phyloP scores from a whole-genome alignment of 768 basidiomycete genomes.

The Suillus spraguei region DNA sequence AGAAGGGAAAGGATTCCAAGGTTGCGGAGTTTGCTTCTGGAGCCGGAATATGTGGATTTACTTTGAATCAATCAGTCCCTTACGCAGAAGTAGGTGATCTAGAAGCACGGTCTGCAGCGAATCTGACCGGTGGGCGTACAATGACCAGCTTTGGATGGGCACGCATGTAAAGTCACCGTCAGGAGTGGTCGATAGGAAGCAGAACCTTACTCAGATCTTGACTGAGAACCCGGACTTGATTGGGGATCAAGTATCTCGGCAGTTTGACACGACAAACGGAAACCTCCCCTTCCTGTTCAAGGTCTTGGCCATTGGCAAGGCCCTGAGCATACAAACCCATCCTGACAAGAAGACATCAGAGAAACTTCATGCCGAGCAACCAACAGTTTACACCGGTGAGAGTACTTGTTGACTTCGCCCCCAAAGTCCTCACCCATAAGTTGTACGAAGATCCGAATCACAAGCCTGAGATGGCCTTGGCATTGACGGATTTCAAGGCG shows the following conservation, averaged over 20 bases:
- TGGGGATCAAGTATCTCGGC: constrained; percentile 54
- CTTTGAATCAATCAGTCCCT: constrained; percentile 67
- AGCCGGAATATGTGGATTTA: constrained; percentile 63
- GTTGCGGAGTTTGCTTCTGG: constrained; percentile 84
- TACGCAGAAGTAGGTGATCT: constrained; percentile 84
- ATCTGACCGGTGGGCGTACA: constrained; percentile 12
- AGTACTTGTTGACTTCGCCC: constrained; percentile 6
- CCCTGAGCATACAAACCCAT: constrained; percentile 90
- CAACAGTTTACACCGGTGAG: constrained; percentile 90
- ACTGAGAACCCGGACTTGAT: constrained; percentile 69
- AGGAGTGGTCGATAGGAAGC: constrained; percentile 47
- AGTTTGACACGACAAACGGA: constrained; percentile 57
- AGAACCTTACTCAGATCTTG: constrained; percentile 61
- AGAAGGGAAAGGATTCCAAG: constrained; percentile 74
- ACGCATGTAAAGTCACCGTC: constrained; percentile 85
- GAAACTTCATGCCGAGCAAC: constrained; percentile 63
- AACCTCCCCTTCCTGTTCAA: constrained; percentile 93
- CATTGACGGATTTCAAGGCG: constrained; percentile 86
- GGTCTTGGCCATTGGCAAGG: constrained; percentile 86
- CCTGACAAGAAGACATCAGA: constrained; percentile 86
- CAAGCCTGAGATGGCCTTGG: constrained; percentile 99
- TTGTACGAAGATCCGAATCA: constrained; percentile 82
- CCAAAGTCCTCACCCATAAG: constrained; percentile 14
- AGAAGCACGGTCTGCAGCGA: constrained; percentile 5
- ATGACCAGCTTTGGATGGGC: constrained; percentile 93